Evolutionary conservation across 495 filamentous ascomycete species (phyloP).

Genomic region (Podospora pseudocomata): DNA sequence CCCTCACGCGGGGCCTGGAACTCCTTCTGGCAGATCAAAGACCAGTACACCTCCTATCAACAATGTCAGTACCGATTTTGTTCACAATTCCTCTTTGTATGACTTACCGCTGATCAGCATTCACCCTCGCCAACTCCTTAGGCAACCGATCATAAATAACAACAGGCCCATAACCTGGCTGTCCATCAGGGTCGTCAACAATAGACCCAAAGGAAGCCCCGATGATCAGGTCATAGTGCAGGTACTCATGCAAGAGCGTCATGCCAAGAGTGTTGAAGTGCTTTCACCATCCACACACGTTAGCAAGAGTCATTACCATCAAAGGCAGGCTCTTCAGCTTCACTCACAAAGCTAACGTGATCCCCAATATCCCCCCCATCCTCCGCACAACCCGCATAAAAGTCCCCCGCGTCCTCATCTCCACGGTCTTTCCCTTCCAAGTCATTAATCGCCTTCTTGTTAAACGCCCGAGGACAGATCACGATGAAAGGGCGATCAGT

Average conservation of each 20-base stretch:
- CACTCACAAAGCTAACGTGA: not conserved
- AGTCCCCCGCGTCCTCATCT: not conserved
- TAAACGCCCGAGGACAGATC: not conserved
- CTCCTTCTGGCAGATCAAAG: not conserved
- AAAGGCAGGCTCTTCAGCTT: no score
- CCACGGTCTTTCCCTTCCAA: not conserved
- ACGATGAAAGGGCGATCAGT: not conserved
- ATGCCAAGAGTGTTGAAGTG: not conserved
- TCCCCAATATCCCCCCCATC: not conserved
- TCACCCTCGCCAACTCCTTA: not conserved
- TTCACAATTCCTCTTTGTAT: not conserved
- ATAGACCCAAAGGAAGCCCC: not conserved
- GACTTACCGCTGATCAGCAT: not conserved
- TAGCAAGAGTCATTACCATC: no score
- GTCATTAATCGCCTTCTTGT: not conserved
- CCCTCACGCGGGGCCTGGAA: not conserved
- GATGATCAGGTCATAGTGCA: not conserved
- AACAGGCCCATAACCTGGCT: not conserved
- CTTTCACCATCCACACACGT: not conserved
- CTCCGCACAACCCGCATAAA: not conserved
- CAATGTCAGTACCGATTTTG: not conserved
- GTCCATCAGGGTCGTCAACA: not conserved
- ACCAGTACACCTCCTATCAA: not conserved
- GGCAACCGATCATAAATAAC: not conserved
- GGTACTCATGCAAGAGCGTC: not conserved